Evolutionary conservation across 129 eudicot species (phyloP), one percentile per base, ranked within the genome.

Genomic region (Kitagawia praeruptora): DNA sequence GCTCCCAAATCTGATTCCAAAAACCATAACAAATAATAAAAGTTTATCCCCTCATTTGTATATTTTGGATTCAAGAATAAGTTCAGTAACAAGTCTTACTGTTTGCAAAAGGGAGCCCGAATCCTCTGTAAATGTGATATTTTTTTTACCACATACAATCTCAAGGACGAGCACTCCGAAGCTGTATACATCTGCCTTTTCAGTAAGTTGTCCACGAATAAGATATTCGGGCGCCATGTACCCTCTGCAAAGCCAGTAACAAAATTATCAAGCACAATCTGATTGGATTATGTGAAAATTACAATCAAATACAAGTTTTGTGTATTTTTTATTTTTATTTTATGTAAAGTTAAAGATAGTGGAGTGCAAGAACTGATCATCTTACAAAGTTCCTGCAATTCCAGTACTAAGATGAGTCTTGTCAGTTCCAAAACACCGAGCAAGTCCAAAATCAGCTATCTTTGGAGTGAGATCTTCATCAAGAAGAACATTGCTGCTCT

Each of bases 371-470:
- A 64, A 27, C 27, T 37, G 8, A 69, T 31, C 44, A 10, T 64
- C 74, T 69, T 69, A 69, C 74, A 70, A 16, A 12, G 74, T 70
- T 6, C 74, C 74, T 4, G 74, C 46, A 37, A 70, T 70, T 70
- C 74, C 74, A 16, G 74, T 70, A 38, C 74, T 70, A 38, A 70
- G 74, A 70, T 70, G 74, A 70, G 74, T 70, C n/a, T 37, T 70
- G 37, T 70, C 74, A 70, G 74, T 38, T 38, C 46, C 74, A 15
- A 70, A 70, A 38, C 74, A 70, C 45, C 74, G 42, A 70, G 74
- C 74, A 70, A 70, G 74, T 37, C 74, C 74, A 70, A 70, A 70
- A 38, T 37, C 74, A 70, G 74, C 74, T 28, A 70, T 70, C 74
- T 70, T 70, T 34, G 74, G 74, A 38, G 42, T 70, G 23, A 70